These are phyloP conservation scores for Jimgerdemannia lactiflua DNA, from an alignment of 192 early-diverging fungal species.

Conservation along the genomic window DNA sequence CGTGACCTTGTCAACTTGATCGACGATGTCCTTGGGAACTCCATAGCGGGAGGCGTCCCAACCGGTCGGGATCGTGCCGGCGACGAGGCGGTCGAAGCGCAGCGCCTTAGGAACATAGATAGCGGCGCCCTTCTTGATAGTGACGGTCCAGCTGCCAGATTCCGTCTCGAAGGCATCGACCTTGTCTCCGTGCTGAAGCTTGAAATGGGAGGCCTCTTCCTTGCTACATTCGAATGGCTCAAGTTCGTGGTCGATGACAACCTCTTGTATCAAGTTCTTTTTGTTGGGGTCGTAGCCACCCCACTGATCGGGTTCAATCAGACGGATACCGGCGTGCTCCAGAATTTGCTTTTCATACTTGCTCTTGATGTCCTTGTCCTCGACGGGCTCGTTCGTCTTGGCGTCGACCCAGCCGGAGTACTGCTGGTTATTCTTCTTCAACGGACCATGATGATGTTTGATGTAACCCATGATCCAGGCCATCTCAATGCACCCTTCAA, in stretches of 20 bases:
- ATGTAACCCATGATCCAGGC: constrained; percentile 98
- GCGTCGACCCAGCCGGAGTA: constrained; percentile 95
- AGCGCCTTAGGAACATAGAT: constrained; percentile 93
- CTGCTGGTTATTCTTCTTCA: constrained; percentile 64
- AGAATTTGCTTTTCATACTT: constrained; percentile 89
- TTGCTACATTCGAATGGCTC: constrained; percentile 81
- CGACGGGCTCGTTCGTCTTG: constrained; percentile 79
- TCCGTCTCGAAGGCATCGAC: constrained; percentile 68
- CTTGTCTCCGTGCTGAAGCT: constrained; percentile 75
- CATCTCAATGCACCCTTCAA: constrained; percentile 94
- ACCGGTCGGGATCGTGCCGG: constrained; percentile 93
- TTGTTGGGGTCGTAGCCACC: constrained; percentile 83
- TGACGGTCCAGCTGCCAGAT: constrained; percentile 72
- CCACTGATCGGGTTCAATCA: constrained; percentile 85
- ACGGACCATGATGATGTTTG: constrained; percentile 79
- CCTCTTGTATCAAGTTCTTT: constrained; percentile 86
- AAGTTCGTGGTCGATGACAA: constrained; percentile 84
- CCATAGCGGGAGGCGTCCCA: constrained; percentile 93
- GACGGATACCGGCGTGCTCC: constrained; percentile 88
- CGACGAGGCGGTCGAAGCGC: constrained; percentile 84
- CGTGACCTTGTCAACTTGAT: constrained; percentile 91
- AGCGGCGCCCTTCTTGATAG: constrained; percentile 83
- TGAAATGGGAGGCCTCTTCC: constrained; percentile 86
- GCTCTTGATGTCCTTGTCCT: constrained; percentile 83
- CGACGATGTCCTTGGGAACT: constrained; percentile 84